Conservation (phyloP, 2,329 filamentous ascomycete species). For the Fusarium sp. region DNA sequence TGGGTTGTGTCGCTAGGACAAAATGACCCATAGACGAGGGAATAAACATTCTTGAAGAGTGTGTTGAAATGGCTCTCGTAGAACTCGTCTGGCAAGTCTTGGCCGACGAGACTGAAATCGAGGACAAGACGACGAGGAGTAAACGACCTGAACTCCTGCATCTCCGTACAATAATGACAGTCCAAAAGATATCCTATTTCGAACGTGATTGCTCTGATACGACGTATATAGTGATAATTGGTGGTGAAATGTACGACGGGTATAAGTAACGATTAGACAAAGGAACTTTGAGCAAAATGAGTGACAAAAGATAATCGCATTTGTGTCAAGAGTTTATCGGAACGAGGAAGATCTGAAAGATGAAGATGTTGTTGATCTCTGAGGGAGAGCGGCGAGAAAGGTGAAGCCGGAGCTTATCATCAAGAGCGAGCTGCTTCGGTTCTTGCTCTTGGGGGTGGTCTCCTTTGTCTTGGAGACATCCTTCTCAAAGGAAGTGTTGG, state of each 20-base stretch:
- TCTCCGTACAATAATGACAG: slow-evolving; percentile 15
- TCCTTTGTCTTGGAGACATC: slow-evolving; percentile 41
- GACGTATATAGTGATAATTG: not conserved
- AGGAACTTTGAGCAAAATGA: slow-evolving; percentile 27
- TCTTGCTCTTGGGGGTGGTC: slow-evolving; percentile 35
- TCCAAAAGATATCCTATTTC: not conserved
- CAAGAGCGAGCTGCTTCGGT: slow-evolving; percentile 39
- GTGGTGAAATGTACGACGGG: not conserved
- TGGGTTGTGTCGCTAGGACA: slow-evolving; percentile 4
- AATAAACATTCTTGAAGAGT: slow-evolving; percentile 39
- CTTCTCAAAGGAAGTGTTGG: slow-evolving; percentile 43
- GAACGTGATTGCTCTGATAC: not conserved
- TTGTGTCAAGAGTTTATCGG: slow-evolving; percentile 31
- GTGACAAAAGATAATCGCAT: slow-evolving; percentile 17
- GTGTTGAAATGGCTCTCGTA: slow-evolving; percentile 37
- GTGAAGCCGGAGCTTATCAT: slow-evolving; percentile 44
- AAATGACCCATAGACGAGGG: slow-evolving; percentile 37
- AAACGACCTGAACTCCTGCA: slow-evolving; percentile 29
- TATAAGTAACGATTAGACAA: slow-evolving; percentile 15
- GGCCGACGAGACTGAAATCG: slow-evolving; percentile 20
- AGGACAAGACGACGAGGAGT: slow-evolving; percentile 30
- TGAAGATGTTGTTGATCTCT: slow-evolving; percentile 30
- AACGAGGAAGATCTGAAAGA: slow-evolving; percentile 42
- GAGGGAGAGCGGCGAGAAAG: slow-evolving; percentile 42
- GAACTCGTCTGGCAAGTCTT: slow-evolving; percentile 33